phyloP scores from a whole-genome alignment of 371 early-diverging fungal genomes.

The Mucor mucedo region DNA sequence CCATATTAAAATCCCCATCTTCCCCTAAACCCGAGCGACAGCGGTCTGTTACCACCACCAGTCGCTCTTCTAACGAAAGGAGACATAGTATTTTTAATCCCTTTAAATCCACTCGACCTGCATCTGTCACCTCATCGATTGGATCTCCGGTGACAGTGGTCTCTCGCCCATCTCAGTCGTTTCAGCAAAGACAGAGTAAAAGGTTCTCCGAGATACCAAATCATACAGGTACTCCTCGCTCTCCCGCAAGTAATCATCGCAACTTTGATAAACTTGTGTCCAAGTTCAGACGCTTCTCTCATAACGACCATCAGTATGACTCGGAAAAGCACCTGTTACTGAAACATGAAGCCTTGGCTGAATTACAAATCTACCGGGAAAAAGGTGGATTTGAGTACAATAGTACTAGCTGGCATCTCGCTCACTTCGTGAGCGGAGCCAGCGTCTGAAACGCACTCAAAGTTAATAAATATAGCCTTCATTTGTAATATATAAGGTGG shows the following conservation, averaged over 20 bases:
- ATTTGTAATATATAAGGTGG: too few relatives aligned
- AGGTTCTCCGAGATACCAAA: conserved; percentile 23
- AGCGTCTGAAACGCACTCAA: too few relatives aligned
- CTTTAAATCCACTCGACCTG: conserved; percentile 20
- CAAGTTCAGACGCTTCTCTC: conserved; percentile 33
- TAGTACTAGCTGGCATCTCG: conserved; percentile 21
- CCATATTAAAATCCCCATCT: conserved; percentile 22
- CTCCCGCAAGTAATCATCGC: conserved; percentile 22
- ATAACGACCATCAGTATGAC: conserved; percentile 59
- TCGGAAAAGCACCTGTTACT: conserved; percentile 38
- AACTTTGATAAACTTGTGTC: conserved; percentile 28
- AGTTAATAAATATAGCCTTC: too few relatives aligned
- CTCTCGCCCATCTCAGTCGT: conserved; percentile 33
- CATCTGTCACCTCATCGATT: conserved; percentile 9
- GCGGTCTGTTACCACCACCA: neutral
- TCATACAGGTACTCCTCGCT: conserved; percentile 10
- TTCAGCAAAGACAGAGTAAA: conserved; percentile 34
- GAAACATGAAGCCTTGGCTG: conserved; percentile 36
- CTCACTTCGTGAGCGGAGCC: too few relatives aligned
- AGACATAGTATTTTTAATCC: conserved; percentile 23
- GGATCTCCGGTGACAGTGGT: conserved; percentile 10
- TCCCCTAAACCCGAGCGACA: neutral
- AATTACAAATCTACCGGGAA: conserved; percentile 21
- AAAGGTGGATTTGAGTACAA: conserved; percentile 22
- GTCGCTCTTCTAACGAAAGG: conserved; percentile 12